A percentile compares a stretch with the other conserved stretches of the same genome.
These are phyloP conservation scores for Limonium bicolor DNA, from an alignment of 148 eudicot species.

Conservation along the genomic window DNA sequence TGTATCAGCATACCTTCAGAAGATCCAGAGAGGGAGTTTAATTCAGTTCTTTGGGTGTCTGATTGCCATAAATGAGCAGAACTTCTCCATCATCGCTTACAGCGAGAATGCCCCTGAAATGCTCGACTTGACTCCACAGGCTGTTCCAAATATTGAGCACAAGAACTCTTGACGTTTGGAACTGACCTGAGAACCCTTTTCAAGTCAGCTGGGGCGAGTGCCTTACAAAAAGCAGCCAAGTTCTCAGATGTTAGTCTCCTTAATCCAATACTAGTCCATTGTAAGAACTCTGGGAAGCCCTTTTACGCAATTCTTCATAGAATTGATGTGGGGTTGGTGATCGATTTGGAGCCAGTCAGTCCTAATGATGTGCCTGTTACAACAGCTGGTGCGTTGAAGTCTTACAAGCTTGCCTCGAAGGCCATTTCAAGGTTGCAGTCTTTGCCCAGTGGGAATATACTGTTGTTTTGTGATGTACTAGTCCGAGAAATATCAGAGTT, in stretches of 20 bases:
- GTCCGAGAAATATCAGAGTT: constrained; percentile 54
- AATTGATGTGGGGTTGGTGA: constrained; percentile 61
- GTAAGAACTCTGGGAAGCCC: constrained; percentile 47
- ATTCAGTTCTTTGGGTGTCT: constrained; percentile 81
- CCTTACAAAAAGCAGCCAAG: constrained; percentile 53
- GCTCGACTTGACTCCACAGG: constrained; percentile 50
- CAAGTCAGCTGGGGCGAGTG: constrained; percentile 37
- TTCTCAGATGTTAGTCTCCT: constrained; percentile 49
- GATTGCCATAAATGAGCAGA: constrained; percentile 55
- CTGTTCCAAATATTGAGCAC: constrained; percentile 66
- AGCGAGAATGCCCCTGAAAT: constrained; percentile 86
- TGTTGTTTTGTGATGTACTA: constrained; percentile 57
- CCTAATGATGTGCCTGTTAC: constrained; percentile 45
- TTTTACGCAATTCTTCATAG: constrained; percentile 73
- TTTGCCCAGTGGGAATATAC: constrained; percentile 47
- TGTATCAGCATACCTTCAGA: constrained; percentile 51
- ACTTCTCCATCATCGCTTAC: constrained; percentile 42
- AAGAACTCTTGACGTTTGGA: constrained; percentile 47
- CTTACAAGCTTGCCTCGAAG: constrained; percentile 77
- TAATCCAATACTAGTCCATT: constrained; percentile 63
- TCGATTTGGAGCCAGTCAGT: constrained; percentile 72
- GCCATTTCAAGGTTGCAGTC: constrained; percentile 56
- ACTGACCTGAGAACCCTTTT: constrained; percentile 61
- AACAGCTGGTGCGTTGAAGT: constrained; percentile 59
- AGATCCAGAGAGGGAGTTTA: constrained; percentile 72